Percentiles rank a stretch among this genome's conserved stretches.
phyloP scores from a whole-genome alignment of 305 asterid genomes.

The Fraxinus latifolia region DNA sequence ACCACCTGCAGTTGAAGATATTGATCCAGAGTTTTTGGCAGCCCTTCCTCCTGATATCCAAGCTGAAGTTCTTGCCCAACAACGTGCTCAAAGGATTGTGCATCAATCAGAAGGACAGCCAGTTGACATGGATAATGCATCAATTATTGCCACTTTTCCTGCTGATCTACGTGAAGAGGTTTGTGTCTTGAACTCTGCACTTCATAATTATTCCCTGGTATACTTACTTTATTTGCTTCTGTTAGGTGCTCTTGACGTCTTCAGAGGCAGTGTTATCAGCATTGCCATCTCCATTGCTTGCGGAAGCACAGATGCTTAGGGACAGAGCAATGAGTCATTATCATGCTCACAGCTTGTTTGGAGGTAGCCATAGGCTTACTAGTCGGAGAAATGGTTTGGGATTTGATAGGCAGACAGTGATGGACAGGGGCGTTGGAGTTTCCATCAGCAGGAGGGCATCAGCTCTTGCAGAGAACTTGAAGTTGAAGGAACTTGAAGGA shows the following conservation, averaged over 20 bases:
- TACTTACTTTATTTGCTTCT: slow-evolving; percentile 27
- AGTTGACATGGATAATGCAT: slow-evolving; percentile 99
- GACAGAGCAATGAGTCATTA: slow-evolving; percentile 99
- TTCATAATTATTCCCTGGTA: neutral
- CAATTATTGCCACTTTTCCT: slow-evolving; percentile 96
- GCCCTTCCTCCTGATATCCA: slow-evolving; percentile 99
- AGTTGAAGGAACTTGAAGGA: slow-evolving; percentile 92
- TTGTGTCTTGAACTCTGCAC: slow-evolving; percentile 27
- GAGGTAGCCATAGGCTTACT: slow-evolving; percentile 79
- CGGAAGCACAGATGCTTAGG: slow-evolving; percentile 99
- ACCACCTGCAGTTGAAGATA: slow-evolving; percentile 83
- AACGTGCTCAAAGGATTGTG: slow-evolving; percentile 84
- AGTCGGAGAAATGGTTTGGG: slow-evolving; percentile 79
- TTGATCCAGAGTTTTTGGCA: slow-evolving; percentile 99
- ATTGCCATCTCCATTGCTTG: slow-evolving; percentile 95
- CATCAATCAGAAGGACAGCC: slow-evolving; percentile 98
- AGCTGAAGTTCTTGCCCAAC: slow-evolving; percentile 99
- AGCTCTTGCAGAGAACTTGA: slow-evolving; percentile 69
- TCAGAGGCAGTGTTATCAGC: slow-evolving; percentile 97
- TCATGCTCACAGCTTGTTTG: slow-evolving; percentile 98
- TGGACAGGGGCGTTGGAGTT: slow-evolving; percentile 98
- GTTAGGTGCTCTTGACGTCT: slow-evolving; percentile 92
- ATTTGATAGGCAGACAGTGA: slow-evolving; percentile 78
- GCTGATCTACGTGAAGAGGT: slow-evolving; percentile 99
- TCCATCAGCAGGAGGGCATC: slow-evolving; percentile 76